These are phyloP conservation scores for Magnolia kwangsiensis DNA, from an alignment of 164 flowering plant genomes.

Conservation along the genomic window DNA sequence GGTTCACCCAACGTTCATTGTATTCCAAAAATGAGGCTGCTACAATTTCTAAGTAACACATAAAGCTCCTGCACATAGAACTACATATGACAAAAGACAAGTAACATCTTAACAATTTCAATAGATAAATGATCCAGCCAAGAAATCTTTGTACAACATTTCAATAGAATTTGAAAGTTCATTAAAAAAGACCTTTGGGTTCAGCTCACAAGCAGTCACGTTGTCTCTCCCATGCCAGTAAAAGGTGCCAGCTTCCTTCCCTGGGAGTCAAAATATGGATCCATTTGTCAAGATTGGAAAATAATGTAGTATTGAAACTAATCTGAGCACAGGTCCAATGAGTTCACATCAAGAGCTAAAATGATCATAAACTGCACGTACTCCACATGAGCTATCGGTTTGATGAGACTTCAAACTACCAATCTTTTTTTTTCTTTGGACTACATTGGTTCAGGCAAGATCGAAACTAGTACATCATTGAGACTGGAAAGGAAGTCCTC, in stretches of 20 bases:
- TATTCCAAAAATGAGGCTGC: neutral
- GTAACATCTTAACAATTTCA: neutral
- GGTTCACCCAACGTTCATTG: neutral
- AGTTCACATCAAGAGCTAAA: too few species aligned
- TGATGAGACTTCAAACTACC: too few species aligned
- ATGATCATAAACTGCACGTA: too few species aligned
- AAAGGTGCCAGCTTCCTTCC: conserved; percentile 53
- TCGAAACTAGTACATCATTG: too few species aligned
- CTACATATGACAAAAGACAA: neutral
- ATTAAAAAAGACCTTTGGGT: conserved; percentile 66
- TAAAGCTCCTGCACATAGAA: neutral
- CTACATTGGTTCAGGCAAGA: too few species aligned
- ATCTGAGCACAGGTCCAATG: too few species aligned
- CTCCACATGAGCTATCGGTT: too few species aligned
- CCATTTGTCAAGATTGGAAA: neutral
- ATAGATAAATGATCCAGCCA: neutral
- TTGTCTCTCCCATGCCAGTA: conserved; percentile 98
- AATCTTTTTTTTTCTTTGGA: too few species aligned
- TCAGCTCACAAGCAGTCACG: conserved; percentile 63
- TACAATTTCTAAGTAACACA: too few species aligned
- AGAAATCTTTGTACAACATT: neutral
- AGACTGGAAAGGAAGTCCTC: too few species aligned
- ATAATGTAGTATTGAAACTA: too few species aligned
- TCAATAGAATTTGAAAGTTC: neutral
- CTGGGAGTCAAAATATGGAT: conserved; percentile 31